These are phyloP conservation scores for Ustilago bromivora DNA, from an alignment of 1,284 basidiomycete genomes.

Conservation along the genomic window DNA sequence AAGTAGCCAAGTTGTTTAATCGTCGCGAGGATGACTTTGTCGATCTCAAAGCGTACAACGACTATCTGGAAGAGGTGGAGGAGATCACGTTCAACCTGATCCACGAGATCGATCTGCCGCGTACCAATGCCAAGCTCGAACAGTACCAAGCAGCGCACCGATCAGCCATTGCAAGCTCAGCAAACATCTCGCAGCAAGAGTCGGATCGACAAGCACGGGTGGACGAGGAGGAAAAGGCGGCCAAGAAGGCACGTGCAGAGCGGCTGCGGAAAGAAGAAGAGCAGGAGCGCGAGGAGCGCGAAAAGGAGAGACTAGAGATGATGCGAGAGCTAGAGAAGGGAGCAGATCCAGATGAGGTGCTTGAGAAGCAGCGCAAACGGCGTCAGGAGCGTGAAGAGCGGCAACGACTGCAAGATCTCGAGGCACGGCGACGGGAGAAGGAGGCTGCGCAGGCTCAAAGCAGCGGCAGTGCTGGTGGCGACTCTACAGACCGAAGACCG, in stretches of 20 bases:
- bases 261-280: conserved; percentile 58
- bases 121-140: conserved; percentile 85
- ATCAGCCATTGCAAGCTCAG: conserved; percentile 51
- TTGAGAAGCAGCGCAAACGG: conserved; percentile 49
- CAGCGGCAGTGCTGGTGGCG: conserved; percentile 13
- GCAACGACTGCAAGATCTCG: conserved; percentile 32
- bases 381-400: conserved; percentile 52
- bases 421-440: conserved; percentile 35
- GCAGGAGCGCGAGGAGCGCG: conserved; percentile 49
- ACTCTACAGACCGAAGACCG: conserved; percentile 24
- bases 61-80: conserved; percentile 96
- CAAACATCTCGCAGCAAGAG: conserved; percentile 56
- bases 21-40: conserved; percentile 90
- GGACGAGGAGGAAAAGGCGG: conserved; percentile 54
- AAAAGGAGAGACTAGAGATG: conserved; percentile 59
- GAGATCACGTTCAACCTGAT: conserved; percentile 97
- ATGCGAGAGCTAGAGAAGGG: conserved; percentile 60
- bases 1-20: conserved; percentile 86
- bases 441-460: conserved; percentile 31
- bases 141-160: conserved; percentile 75
- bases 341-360: conserved; percentile 54
- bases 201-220: conserved; percentile 49
- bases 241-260: conserved; percentile 54
- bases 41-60: conserved; percentile 86
- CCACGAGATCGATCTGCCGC: conserved; percentile 85